phyloP scores from a whole-genome alignment of 1,139 yeast species.

The Lodderomyces parapsilosis region DNA sequence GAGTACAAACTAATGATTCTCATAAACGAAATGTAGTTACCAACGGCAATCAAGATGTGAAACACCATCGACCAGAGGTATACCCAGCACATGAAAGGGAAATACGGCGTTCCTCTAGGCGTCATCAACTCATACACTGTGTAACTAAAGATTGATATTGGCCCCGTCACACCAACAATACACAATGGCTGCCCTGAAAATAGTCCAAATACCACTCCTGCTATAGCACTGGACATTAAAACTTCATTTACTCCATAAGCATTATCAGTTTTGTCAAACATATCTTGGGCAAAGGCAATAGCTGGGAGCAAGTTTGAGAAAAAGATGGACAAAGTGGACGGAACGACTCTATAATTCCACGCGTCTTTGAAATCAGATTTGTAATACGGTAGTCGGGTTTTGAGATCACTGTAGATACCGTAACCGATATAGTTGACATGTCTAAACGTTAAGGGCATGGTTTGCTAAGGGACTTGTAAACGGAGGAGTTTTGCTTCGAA shows the following conservation, averaged over 20 bases:
- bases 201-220: constrained; percentile 84
- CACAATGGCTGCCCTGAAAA: constrained; percentile 89
- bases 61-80: constrained; percentile 87
- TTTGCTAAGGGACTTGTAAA: no score
- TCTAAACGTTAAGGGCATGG: constrained; percentile 13
- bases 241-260: constrained; percentile 93
- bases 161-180: constrained; percentile 98
- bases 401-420: constrained; percentile 59
- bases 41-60: constrained; percentile 70
- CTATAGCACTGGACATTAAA: constrained; percentile 77
- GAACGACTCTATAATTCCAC: constrained; percentile 82
- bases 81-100: constrained; percentile 96
- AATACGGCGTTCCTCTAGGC: constrained; percentile 66
- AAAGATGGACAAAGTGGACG: constrained; percentile 77
- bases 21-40: constrained; percentile 68
- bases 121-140: constrained; percentile 81
- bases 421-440: constrained; percentile 37
- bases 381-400: constrained; percentile 63
- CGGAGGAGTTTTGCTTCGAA: no score
- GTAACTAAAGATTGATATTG: constrained; percentile 85
- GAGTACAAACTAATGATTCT: constrained; percentile 78
- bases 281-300: constrained; percentile 93
- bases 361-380: constrained; percentile 80
- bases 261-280: constrained; percentile 86
- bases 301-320: constrained; percentile 93